These are phyloP conservation scores for Huntiella moniliformis DNA, from an alignment of 2,329 filamentous ascomycete genomes.

Conservation along the genomic window DNA sequence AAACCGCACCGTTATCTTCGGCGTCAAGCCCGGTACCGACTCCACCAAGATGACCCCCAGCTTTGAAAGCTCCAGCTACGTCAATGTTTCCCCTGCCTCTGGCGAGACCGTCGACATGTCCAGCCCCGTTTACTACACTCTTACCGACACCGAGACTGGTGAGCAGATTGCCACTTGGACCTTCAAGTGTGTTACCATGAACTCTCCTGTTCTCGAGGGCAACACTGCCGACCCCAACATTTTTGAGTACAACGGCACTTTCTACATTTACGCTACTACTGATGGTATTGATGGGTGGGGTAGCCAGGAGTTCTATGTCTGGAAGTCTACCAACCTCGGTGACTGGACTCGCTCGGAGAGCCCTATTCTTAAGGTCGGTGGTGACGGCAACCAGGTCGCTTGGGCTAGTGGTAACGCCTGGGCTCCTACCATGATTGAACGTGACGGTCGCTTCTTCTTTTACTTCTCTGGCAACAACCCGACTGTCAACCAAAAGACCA, in stretches of 20 bases:
- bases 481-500: slow-evolving; percentile 35
- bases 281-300: slow-evolving; percentile 27
- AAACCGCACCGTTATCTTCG: slow-evolving; percentile 12
- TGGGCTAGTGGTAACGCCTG: slow-evolving; percentile 50
- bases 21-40: slow-evolving; percentile 13
- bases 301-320: slow-evolving; percentile 27
- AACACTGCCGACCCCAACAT: slow-evolving; percentile 30
- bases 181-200: slow-evolving; percentile 9
- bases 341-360: slow-evolving; percentile 23
- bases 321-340: slow-evolving; percentile 26
- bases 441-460: slow-evolving; percentile 44
- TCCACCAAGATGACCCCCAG: slow-evolving; percentile 13
- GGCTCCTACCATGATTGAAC: slow-evolving; percentile 43
- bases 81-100: slow-evolving; percentile 13
- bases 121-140: slow-evolving; percentile 12
- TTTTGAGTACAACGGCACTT: slow-evolving; percentile 23
- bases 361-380: slow-evolving; percentile 27
- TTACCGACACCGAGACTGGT: slow-evolving; percentile 8
- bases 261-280: slow-evolving; percentile 29
- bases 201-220: slow-evolving; percentile 21
- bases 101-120: slow-evolving; percentile 13
- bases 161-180: slow-evolving; percentile 3
- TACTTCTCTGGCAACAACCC: slow-evolving; percentile 39
- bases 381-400: slow-evolving; percentile 32
- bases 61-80: slow-evolving; percentile 13